Conservation (phyloP, 2,329 filamentous ascomycete species). For the Orbilia oligospora region DNA sequence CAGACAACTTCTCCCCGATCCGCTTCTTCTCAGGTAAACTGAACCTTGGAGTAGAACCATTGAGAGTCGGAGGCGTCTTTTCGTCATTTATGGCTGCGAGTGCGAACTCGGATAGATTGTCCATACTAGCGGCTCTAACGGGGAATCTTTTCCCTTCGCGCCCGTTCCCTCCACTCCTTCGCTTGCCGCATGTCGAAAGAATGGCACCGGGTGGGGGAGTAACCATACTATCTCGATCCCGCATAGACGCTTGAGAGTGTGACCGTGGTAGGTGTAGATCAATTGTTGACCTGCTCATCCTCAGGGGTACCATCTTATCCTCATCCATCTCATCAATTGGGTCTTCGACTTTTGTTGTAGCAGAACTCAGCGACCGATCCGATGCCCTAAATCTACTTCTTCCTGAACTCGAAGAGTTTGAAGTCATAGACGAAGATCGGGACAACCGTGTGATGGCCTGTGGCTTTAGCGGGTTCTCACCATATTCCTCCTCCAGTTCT, state of each 20-base stretch:
- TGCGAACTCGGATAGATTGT: slow-evolving; percentile 48
- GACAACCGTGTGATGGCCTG: slow-evolving; percentile 50
- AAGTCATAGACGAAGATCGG: slow-evolving; percentile 55
- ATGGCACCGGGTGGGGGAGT: slow-evolving; percentile 49
- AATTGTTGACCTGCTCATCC: slow-evolving; percentile 54
- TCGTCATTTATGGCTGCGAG: slow-evolving; percentile 29
- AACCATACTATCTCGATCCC: slow-evolving; percentile 48
- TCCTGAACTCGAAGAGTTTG: slow-evolving; percentile 55
- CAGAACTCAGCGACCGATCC: slow-evolving; percentile 51
- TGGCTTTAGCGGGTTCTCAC: slow-evolving; percentile 50
- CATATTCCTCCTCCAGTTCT: slow-evolving; percentile 52
- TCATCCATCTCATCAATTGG: slow-evolving; percentile 58
- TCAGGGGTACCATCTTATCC: slow-evolving; percentile 51
- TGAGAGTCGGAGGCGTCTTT: slow-evolving; percentile 21
- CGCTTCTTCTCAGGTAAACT: slow-evolving; percentile 39
- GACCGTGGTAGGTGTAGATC: slow-evolving; percentile 46
- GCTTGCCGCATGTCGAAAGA: slow-evolving; percentile 14
- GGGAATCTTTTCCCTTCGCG: slow-evolving; percentile 58
- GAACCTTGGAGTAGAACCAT: neutral
- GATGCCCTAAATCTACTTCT: slow-evolving; percentile 48
- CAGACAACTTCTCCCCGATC: slow-evolving; percentile 44
- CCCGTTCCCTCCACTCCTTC: slow-evolving; percentile 56
- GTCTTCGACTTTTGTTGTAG: slow-evolving; percentile 52
- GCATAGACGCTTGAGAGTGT: slow-evolving; percentile 50
- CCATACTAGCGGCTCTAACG: slow-evolving; percentile 58